Evolutionary conservation across 768 basidiomycete species (phyloP), one percentile per base, ranked within the genome.

Genomic region (Astraeus odoratus): DNA sequence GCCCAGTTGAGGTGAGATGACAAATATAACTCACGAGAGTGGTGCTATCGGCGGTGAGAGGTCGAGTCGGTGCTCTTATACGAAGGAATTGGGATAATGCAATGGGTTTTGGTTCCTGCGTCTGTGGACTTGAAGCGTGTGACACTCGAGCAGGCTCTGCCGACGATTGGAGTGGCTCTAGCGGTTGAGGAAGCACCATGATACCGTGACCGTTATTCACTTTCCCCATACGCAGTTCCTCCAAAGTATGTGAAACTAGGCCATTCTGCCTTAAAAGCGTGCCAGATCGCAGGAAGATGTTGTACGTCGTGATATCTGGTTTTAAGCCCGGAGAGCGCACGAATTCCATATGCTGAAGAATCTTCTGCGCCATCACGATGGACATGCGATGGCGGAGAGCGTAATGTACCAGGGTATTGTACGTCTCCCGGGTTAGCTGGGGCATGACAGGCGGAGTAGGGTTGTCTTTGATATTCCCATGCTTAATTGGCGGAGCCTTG

Each of bases 331-430:
- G 66, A 7, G 62, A 47, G 13, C 76, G 71, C 2, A 64, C 48
- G 15, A 63, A 51, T 16, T 64, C 66, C 77, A 86, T 81, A 51
- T 85, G 76, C 10, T 72, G 50, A 9, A 86, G 57, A 12, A 87
- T 62, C 10, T 57, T 50, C 12, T 70, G 59, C 0, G 76, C 82
- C 20, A 77, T 64, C 1, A 55, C 46, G 15, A 73, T 61, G 5
- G 80, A 80, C 31, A 70, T 63, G n/a, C 74, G 72, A 52, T 83
- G 73, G 7, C 75, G 75, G 27, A 90, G 68, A 4, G 80, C 67
- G 58, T 86, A 88, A 49, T 83, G 72, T 3, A 89, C 52, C 22
- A 90, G 72, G 1, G 77, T 55, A 57, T 86, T 83, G 60, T 80
- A 83, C 1, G 72, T 64, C 18, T 63, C 57, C 8, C 68, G 47